Base-by-base conservation (phyloP, 805 yeast species). In the Pichia gijzeniarum region DNA sequence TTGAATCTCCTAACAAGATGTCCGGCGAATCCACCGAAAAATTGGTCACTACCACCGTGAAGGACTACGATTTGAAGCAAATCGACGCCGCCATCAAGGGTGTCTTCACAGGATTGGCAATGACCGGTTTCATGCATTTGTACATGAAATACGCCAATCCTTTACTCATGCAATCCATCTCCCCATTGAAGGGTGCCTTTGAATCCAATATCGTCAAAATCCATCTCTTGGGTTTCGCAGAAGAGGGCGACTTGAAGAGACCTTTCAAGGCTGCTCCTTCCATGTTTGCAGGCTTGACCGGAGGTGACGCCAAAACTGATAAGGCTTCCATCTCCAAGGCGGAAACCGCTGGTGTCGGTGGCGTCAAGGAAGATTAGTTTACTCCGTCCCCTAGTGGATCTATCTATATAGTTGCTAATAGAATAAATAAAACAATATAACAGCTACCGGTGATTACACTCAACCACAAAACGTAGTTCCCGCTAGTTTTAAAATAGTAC, bases 111-210 rank as follows among this genome's bases (percentile, higher is more conserved):
- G 85, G 95, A 53, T 63, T 90, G 56, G 96, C 95, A 59, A 88
- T 93, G 95, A 90, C 93, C 90, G 95, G 84, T 21, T 85, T 91
- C 81, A 90, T 91, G 98, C 99, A 93, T 69, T 62, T 93, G 51
- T 91, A 91, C 80, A 80, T 93, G 95, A 85, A 88, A 70, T 93
- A 88, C 76, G 89, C 97, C 67, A 89, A 93, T 71, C 99, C 99
- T 49, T 77, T 93, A 64, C 80, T 93, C 56, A 85, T 91, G 89
- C 98, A 93, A 73, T 81, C 90, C 53, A 78, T 93, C 57, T 78
- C 95, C 43, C 91, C 96, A 43, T 71, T 93, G 59, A 93, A 93
- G 78, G 72, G 85, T 56, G 95, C 95, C 39, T 69, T 88, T 46
- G 98, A 93, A 72, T 71, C 86, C 60, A 89, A 89, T 71, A 79